These are phyloP conservation scores for Spergularia azorica DNA, from an alignment of 179 eudicot species.

Conservation along the genomic window DNA sequence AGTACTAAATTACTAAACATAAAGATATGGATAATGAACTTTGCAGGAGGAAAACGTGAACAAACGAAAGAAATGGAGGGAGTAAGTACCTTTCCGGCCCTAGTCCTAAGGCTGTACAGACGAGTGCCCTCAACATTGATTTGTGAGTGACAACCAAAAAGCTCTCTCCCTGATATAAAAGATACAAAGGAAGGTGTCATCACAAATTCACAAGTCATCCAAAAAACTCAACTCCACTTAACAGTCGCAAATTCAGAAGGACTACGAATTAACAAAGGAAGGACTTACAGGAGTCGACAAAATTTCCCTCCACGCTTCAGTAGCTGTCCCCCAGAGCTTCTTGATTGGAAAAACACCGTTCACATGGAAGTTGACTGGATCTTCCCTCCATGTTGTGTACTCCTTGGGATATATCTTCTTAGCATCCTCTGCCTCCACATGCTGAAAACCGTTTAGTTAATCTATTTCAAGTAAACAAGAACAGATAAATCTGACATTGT, in stretches of 20 bases:
- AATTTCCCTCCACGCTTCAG: constrained; percentile 62
- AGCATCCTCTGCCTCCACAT: constrained; percentile 83
- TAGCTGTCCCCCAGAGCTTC: constrained; percentile 51
- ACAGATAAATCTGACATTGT: not conserved
- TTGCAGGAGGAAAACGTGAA: too few relatives aligned
- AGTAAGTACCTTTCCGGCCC: constrained; percentile 58
- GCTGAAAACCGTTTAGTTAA: constrained; percentile 46
- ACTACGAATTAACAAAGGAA: not conserved
- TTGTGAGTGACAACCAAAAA: constrained; percentile 69
- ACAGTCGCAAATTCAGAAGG: not conserved
- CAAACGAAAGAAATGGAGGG: not conserved
- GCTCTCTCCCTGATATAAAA: constrained; percentile 46
- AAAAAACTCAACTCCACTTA: too few relatives aligned
- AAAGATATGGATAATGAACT: too few relatives aligned
- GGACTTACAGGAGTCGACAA: constrained; percentile 51
- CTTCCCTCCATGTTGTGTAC: constrained; percentile 65
- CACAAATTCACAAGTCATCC: too few relatives aligned
- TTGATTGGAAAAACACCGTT: constrained; percentile 52
- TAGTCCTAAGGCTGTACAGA: constrained; percentile 71
- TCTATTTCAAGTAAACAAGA: not conserved
- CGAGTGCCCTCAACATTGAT: constrained; percentile 61
- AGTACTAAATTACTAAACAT: too few relatives aligned
- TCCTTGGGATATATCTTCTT: constrained; percentile 57
- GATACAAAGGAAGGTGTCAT: not conserved
- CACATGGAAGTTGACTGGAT: constrained; percentile 55